These are phyloP conservation scores for Eimeria maxima DNA, from an alignment of 169 alveolate species.

Conservation along the genomic window DNA sequence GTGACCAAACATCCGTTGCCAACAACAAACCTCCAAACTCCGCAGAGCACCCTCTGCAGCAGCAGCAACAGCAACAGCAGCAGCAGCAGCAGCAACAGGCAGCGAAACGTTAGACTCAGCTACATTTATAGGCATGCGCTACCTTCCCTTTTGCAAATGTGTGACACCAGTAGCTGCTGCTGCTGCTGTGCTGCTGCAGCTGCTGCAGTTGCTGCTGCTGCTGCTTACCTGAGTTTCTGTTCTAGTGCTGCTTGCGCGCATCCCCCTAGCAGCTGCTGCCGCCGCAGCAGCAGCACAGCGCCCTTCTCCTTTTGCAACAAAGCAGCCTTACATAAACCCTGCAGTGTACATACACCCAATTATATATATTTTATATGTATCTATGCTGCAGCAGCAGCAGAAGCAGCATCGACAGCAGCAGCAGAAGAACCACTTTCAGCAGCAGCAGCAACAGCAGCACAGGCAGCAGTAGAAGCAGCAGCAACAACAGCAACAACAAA, in stretches of 20 bases:
- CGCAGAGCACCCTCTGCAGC: slow-evolving; percentile 35
- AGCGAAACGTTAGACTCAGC: background rate
- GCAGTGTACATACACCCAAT: background rate
- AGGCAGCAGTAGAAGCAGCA: background rate
- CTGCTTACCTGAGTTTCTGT: slow-evolving; percentile 16
- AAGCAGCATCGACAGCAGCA: background rate
- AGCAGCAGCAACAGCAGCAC: background rate
- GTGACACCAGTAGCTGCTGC: background rate
- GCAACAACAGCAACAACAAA: background rate
- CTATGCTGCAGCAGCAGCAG: slow-evolving; percentile 41
- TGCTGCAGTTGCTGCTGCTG: slow-evolving; percentile 17
- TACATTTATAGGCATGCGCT: background rate
- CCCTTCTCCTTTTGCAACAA: background rate
- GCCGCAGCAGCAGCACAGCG: slow-evolving; percentile 35
- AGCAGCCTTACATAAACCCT: background rate
- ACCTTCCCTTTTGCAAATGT: background rate
- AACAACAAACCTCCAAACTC: slow-evolving; percentile 1
- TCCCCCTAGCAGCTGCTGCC: slow-evolving; percentile 14
- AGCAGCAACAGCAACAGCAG: slow-evolving; percentile 45
- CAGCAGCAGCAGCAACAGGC: slow-evolving; percentile 19
- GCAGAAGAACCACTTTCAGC: background rate
- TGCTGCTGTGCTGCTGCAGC: slow-evolving; percentile 20
- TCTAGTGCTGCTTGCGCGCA: slow-evolving; percentile 37
- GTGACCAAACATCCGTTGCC: background rate
- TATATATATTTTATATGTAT: too few species aligned